Evolutionary conservation across 1,139 yeast genomes (phyloP), one percentile per base, ranked within the genome.

Genomic region (Wickerhamomyces sp.): DNA sequence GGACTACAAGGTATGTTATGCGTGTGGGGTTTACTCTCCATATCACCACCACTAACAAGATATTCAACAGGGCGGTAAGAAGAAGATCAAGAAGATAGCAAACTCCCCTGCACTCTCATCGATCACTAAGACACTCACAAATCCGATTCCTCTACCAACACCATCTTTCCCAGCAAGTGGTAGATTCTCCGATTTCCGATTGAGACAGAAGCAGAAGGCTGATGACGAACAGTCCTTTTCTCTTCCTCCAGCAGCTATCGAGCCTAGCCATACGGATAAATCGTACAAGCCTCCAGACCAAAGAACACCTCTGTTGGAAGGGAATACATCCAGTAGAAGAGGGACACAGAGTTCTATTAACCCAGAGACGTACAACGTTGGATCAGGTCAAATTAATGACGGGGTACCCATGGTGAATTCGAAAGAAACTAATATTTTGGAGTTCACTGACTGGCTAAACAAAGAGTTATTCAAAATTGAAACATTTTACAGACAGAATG

Each of bases 401-500:
- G 51, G 44, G 2, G 25, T 43, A 5, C 47, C 47, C 1, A 27
- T 53, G 29, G 43, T 45, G 1, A 47, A 35, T 17, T 35, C 41
- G 28, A 27, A 39, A 7, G 60, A 51, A 3, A 50, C 63, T 1
- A 72, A 68, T 10, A 67, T 65, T 36, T 55, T 58, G 13, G 74
- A 72, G 30, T 87, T 86, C 47, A 47, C 68, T 15, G 55, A 51
- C 2, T 86, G 94, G 94, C 66, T 85, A 5, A 79, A 82, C 39
- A 42, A 51, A 0, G 80, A 86, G 54, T 65, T 81, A 18, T 44
- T 37, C 3, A 83, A 80, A 54, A 82, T 86, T 10, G 80, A 84
- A 36, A 41, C 32, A 0, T 86, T 86, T 55, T 86, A 73, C 57
- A 63, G 58, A 33, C 76, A 72, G 32, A 78, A 72, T 51, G 94